Percentiles rank a stretch among this genome's conserved stretches.
Conservation (phyloP, 805 yeast genomes). For the Candida stauntonica region DNA sequence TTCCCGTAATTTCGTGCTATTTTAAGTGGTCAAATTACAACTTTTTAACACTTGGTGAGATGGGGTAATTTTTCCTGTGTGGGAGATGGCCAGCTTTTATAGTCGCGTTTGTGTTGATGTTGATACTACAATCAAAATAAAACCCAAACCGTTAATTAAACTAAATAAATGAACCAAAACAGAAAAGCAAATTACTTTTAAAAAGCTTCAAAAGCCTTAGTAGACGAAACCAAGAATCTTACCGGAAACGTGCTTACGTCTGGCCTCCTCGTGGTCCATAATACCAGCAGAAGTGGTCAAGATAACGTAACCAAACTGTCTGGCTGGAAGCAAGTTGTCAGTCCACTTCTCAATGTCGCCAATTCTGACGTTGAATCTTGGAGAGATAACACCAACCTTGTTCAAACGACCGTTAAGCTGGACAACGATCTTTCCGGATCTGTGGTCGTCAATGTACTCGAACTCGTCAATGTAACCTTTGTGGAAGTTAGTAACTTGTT, state of each 20-base stretch:
- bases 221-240: constrained; percentile 96
- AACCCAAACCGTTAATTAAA: not conserved
- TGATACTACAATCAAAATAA: not conserved
- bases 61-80: no score
- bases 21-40: no score
- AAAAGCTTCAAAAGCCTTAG: constrained; percentile 36
- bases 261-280: constrained; percentile 99
- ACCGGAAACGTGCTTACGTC: constrained; percentile 99
- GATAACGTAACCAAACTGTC: constrained; percentile 98
- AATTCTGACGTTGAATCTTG: constrained; percentile 96
- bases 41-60: no score
- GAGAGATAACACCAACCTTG: constrained; percentile 98
- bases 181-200: not conserved
- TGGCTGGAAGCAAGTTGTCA: constrained; percentile 95
- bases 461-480: constrained; percentile 85
- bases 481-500: constrained; percentile 9
- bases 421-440: constrained; percentile 95
- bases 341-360: constrained; percentile 98
- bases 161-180: not conserved
- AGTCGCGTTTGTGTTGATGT: no score
- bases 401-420: constrained; percentile 96
- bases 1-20: no score
- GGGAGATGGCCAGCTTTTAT: no score
- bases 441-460: constrained; percentile 97
- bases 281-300: constrained; percentile 99